These are phyloP conservation scores for Quercus robur DNA, from an alignment of 306 rosid species.

Conservation along the genomic window DNA sequence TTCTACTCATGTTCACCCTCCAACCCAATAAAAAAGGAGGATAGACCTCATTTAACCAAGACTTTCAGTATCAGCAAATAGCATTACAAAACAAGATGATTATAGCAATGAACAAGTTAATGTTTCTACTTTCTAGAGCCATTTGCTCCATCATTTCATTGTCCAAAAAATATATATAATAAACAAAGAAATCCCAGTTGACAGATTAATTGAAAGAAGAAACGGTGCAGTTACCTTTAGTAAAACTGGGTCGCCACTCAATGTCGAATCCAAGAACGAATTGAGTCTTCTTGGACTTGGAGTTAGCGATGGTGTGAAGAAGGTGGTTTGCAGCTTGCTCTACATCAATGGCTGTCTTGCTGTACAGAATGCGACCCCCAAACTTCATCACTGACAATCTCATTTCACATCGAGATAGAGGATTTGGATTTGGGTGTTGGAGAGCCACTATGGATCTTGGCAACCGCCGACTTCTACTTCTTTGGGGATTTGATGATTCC, in stretches of 20 bases:
- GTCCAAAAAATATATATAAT: too few species aligned
- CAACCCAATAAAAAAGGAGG: not conserved
- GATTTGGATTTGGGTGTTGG: slow-evolving; percentile 42
- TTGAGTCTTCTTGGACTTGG: not conserved
- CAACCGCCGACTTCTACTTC: slow-evolving; percentile 40
- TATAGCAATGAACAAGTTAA: not conserved
- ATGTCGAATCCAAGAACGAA: not conserved
- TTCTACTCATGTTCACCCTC: not conserved
- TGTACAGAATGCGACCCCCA: slow-evolving; percentile 60
- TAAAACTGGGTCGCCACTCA: slow-evolving; percentile 3
- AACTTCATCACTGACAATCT: slow-evolving; percentile 62
- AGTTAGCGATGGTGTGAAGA: too few species aligned
- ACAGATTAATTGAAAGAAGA: too few species aligned
- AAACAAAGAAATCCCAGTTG: too few species aligned
- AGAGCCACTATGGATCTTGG: slow-evolving; percentile 60
- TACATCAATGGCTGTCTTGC: slow-evolving; percentile 41
- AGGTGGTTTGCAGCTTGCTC: not conserved
- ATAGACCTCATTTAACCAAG: not conserved
- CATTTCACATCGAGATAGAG: slow-evolving; percentile 49
- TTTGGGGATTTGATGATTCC: not conserved
- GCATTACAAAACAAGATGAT: not conserved
- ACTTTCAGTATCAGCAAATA: not conserved
- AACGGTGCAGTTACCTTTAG: not conserved
- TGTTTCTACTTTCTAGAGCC: too few species aligned
- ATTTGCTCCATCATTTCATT: too few species aligned